Percentiles rank a stretch among this genome's conserved stretches.
phyloP scores from a whole-genome alignment of 495 filamentous ascomycete species.

The Xylaria venustula region DNA sequence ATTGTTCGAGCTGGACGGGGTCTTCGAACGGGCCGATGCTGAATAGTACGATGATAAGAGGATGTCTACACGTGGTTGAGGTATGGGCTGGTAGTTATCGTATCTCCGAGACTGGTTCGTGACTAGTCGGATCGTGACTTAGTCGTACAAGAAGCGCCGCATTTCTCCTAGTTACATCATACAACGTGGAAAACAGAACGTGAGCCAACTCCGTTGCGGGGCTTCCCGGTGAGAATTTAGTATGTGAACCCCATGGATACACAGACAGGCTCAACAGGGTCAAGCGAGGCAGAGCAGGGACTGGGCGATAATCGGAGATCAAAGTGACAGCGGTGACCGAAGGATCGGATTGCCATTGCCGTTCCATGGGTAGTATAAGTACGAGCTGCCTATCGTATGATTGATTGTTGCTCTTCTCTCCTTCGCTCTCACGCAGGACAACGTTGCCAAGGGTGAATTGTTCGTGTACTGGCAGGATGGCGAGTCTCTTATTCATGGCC shows the following conservation, averaged over 20 bases:
- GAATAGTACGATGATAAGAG: no score
- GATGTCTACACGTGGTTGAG: no score
- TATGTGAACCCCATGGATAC: neutral
- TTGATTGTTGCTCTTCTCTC: neutral
- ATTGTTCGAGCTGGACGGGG: no score
- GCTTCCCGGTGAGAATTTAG: neutral
- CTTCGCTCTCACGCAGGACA: neutral
- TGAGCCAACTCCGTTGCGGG: neutral
- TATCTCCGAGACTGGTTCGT: no score
- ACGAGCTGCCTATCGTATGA: neutral
- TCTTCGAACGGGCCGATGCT: no score
- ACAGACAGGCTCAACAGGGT: neutral
- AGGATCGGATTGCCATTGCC: neutral
- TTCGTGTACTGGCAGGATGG: slow-evolving; percentile 17
- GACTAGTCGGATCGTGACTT: no score
- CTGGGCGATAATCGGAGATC: neutral
- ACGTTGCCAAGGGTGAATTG: neutral
- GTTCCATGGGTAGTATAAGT: slow-evolving; percentile 5
- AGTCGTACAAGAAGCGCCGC: no score
- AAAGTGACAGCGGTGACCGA: neutral
- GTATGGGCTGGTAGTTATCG: no score
- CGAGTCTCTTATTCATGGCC: slow-evolving; percentile 24
- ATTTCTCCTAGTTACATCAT: neutral
- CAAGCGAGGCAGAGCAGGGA: neutral
- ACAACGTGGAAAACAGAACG: neutral